Evolutionary conservation across 176 grass and related monocot species (phyloP), one percentile per base, ranked within the genome.

Genomic region (Panicum miliaceum): DNA sequence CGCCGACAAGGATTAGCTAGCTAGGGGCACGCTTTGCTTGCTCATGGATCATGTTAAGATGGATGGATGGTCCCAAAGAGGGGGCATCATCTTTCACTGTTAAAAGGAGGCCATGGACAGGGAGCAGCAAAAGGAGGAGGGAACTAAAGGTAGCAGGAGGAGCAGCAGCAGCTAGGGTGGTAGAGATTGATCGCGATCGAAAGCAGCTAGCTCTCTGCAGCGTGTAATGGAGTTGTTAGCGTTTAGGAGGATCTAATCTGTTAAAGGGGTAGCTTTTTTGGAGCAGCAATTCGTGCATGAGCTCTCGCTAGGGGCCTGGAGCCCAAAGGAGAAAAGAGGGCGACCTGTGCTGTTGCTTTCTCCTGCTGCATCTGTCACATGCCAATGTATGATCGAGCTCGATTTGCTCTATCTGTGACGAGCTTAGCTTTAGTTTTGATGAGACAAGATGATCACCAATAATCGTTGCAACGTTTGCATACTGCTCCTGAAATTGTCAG

Each of bases 81-180:
- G 32, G 13, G 23, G 45, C 65, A 68, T 8, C 78, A 54, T 81
- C 64, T 36, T 56, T 69, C 79, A 42, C 50, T 73, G 68, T 61
- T 82, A 82, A 82, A 82, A 72, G 80, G 25, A 64, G 56, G 70
- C 70, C 70, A 73, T 73, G 70, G 70, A 73, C 70, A 73, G 70
- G 47, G 25, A 48, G 13, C 42, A 51, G 68, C 68, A 42, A 58
- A 60, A 25, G n/a, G 57, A 60, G n/a, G 57, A 4, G 46, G 27
- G 70, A 45, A 73, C 19, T 73, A 51, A 34, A 51, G 41, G 41
- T 43, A 37, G 7, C 16, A 70, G 41, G n/a, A n/a, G 45, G 9
- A 47, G 67, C 67, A 70, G 22, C 5, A 71, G 60, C 13, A 64
- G 69, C 69, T 48, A 72, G 69, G 42, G 45, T 73, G 70, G 45